These are phyloP conservation scores for Silene coronaria DNA, from an alignment of 179 eudicot genomes.

Conservation along the genomic window DNA sequence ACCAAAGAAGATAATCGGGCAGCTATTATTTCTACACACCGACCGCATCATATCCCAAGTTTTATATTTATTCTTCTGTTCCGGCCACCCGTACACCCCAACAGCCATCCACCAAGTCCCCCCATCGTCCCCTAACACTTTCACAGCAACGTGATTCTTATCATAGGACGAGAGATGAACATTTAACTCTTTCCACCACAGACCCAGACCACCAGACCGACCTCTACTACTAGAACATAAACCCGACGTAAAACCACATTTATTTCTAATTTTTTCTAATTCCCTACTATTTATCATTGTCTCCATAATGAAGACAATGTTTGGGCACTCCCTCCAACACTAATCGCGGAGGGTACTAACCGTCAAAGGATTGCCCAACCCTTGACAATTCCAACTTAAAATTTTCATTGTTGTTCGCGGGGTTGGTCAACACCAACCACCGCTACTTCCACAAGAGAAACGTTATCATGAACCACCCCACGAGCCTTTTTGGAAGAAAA, in stretches of 20 bases:
- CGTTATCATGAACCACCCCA: not conserved
- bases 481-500: not conserved
- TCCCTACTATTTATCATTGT: too few species aligned
- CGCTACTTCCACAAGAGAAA: not conserved
- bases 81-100: not conserved
- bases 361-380: not conserved
- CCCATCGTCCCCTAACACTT: rapidly evolving
- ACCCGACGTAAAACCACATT: not conserved
- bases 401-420: not conserved
- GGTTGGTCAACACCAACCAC: not conserved
- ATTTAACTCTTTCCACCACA: not conserved
- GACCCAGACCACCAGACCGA: not conserved
- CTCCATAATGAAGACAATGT: too few species aligned
- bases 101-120: not conserved
- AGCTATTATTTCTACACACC: not conserved
- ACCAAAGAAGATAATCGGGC: not conserved
- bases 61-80: too few species aligned
- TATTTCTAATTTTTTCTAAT: too few species aligned
- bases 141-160: not conserved
- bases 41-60: not conserved
- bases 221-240: not conserved
- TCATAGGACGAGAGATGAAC: not conserved
- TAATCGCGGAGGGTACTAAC: not conserved
- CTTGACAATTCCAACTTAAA: not conserved
- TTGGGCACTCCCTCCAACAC: too few species aligned